Base-by-base conservation (phyloP, 2,329 filamentous ascomycete genomes). In the Fonsecaea erecta region DNA sequence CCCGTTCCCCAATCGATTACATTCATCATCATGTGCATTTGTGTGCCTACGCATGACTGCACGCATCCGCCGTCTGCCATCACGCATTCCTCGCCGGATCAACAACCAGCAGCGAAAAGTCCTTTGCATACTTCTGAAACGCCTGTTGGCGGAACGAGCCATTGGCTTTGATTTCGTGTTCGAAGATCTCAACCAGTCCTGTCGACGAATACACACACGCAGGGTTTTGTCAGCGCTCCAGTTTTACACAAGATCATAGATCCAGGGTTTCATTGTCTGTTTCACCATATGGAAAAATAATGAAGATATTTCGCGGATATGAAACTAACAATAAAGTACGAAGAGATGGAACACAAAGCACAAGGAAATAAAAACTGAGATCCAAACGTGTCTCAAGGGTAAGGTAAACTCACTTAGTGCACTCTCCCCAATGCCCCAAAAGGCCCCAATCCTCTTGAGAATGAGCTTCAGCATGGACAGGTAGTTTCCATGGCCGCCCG, bases 401-500 rank as follows among this genome's bases (percentile, higher is more conserved):
- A 30, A 16, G 26, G 24, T 5, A n/a, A 11, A 48, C 55, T 58
- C 40, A 58, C 55, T 58, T 37, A 58, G 14, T 9, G 34, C 55
- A 16, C 34, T 24, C n/a, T 43, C 30, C 2, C 55, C 55, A 30
- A 58, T 58, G 2, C 30, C 55, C 55, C 55, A 58, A n/a, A 28
- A 58, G 11, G 34, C 26, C 16, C 55, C 55, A 14, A 58, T 58
- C 24, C 35, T 26, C 34, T 35, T 53, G 9, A 61, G 37, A 24
- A 61, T 53, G 11, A 61, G 59, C 26, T 61, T 61, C 16, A 61
- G 21, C 37, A 53, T 26, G 24, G 40, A 32, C 4, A 40, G 32
- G 18, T 61, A 51, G n/a, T 26, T 30, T 16, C 51, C 30, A 18
- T 40, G 35, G 11, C 16, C 8, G 1, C 26, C 46, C 8, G 30